These are phyloP conservation scores for Leishmania martiniquensis DNA, from an alignment of 208 protist genomes.

Conservation along the genomic window DNA sequence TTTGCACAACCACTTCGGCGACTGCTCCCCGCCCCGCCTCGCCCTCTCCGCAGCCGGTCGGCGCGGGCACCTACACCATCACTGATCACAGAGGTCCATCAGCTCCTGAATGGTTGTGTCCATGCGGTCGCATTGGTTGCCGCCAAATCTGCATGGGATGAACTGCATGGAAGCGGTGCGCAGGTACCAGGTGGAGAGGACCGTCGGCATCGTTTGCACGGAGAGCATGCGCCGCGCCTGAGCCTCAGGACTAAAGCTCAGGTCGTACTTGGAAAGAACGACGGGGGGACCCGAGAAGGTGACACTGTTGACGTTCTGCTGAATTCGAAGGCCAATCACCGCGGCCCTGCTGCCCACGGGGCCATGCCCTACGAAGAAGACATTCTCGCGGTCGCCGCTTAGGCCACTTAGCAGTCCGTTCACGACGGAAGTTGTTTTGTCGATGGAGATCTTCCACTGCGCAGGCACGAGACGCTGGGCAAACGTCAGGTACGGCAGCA, in stretches of 20 bases:
- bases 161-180: constrained; percentile 35
- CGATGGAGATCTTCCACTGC: constrained; percentile 36
- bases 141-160: constrained; percentile 42
- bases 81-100: constrained; percentile 15
- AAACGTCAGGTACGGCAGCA: constrained; percentile 51
- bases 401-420: neutral
- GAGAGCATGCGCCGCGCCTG: constrained; percentile 32
- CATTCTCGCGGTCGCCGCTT: constrained; percentile 2
- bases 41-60: too few species aligned
- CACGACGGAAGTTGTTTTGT: neutral
- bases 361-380: constrained; percentile 41
- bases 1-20: too few species aligned
- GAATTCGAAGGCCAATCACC: constrained; percentile 25
- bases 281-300: constrained; percentile 38
- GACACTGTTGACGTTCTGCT: constrained; percentile 21
- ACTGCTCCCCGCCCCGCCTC: too few species aligned
- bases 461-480: constrained; percentile 44
- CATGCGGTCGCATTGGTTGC: constrained; percentile 37
- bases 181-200: constrained; percentile 44
- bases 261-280: constrained; percentile 13
- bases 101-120: constrained; percentile 38
- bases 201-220: constrained; percentile 31
- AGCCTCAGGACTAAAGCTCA: constrained; percentile 2
- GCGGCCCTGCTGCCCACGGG: constrained; percentile 26
- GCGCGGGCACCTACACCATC: neutral